phyloP scores from a whole-genome alignment of 805 yeast species.

The Pichia eremophila region DNA sequence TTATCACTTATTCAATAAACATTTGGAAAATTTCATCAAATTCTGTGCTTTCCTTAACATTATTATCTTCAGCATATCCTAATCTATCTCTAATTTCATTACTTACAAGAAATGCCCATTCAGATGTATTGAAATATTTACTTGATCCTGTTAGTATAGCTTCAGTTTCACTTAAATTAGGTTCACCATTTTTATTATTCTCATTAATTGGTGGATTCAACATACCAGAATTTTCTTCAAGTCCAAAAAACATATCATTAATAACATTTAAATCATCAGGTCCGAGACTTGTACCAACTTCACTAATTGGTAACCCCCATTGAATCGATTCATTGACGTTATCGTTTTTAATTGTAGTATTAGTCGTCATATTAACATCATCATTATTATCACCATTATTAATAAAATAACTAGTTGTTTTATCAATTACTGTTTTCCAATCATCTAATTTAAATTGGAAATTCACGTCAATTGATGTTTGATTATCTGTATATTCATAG shows the following conservation, averaged over 20 bases:
- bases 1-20: neutral
- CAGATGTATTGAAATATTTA: neutral
- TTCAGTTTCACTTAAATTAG: neutral
- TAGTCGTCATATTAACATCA: neutral
- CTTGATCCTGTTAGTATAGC: neutral
- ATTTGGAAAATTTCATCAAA: neutral
- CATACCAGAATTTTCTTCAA: too few species aligned
- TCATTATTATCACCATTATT: neutral
- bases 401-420: slow-evolving; percentile 1
- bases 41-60: neutral
- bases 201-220: too few species aligned
- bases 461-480: neutral
- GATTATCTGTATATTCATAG: neutral
- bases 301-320: too few species aligned
- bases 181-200: neutral
- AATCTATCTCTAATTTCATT: neutral
- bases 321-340: too few species aligned
- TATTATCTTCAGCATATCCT: neutral
- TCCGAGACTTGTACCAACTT: too few species aligned
- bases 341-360: too few species aligned
- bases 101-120: slow-evolving; percentile 1
- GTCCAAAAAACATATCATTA: neutral
- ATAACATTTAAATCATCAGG: neutral
- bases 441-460: neutral
- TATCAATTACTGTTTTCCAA: slow-evolving; percentile 5